Conservation (phyloP, 208 protist species). For the Leishmania guyanensis region DNA sequence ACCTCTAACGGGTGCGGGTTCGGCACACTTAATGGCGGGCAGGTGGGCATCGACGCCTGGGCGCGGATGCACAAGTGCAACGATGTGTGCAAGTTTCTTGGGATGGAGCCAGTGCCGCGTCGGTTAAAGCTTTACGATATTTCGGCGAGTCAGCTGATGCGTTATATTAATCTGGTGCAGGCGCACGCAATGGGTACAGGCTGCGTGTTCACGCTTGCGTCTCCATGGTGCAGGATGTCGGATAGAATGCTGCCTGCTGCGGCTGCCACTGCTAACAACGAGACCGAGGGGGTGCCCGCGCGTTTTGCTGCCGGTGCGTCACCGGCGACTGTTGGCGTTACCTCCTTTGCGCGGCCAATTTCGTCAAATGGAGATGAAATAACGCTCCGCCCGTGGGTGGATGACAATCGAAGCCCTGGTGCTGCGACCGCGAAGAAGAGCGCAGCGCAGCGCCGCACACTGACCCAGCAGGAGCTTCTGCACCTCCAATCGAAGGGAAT, state of each 20-base stretch:
- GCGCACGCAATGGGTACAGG: conserved; percentile 13
- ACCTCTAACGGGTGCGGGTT: conserved; percentile 36
- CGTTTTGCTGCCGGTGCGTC: background rate
- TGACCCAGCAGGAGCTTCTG: conserved; percentile 14
- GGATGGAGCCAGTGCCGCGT: conserved; percentile 23
- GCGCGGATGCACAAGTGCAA: conserved; percentile 36
- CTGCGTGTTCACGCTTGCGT: conserved; percentile 12
- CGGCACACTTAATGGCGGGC: conserved; percentile 38
- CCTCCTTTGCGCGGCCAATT: background rate
- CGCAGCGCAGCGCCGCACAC: conserved; percentile 1
- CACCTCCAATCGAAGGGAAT: conserved; percentile 13
- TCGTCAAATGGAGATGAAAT: background rate
- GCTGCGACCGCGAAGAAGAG: background rate
- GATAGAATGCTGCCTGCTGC: background rate
- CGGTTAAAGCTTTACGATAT: conserved; percentile 31
- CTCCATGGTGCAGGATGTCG: background rate
- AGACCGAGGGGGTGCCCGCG: background rate
- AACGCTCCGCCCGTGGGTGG: conserved; percentile 20
- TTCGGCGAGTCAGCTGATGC: conserved; percentile 22
- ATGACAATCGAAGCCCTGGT: too few relatives aligned
- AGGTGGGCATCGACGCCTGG: conserved; percentile 37
- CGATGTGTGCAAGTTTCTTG: conserved; percentile 21
- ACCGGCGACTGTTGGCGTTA: background rate
- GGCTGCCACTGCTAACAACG: background rate
- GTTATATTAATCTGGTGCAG: conserved; percentile 27